phyloP scores from a whole-genome alignment of 176 grass and related monocot genomes.

The Bonia amplexicaulis region DNA sequence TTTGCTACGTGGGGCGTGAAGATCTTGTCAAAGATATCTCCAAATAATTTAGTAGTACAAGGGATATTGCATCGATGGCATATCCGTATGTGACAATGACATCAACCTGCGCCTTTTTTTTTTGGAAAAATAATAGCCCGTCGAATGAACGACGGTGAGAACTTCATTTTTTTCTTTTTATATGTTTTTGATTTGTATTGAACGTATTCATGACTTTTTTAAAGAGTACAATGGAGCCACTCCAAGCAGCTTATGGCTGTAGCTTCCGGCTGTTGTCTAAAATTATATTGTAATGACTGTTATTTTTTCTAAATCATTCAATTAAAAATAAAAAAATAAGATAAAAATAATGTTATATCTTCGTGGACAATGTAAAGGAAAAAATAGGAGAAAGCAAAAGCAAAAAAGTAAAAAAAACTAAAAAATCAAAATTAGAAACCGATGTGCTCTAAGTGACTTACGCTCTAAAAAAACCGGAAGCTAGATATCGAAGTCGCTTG shows the following conservation, averaged over 20 bases:
- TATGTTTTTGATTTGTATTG: background rate
- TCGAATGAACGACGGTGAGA: background rate
- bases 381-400: no score
- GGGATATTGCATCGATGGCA: background rate
- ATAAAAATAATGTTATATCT: no score
- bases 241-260: no score
- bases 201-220: background rate
- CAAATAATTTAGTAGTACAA: background rate
- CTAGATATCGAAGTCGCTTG: no score
- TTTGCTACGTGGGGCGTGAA: background rate
- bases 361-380: no score
- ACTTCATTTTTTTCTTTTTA: background rate
- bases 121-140: background rate
- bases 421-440: no score
- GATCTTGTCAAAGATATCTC: background rate
- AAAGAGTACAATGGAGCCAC: background rate
- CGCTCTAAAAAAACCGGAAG: no score
- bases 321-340: no score
- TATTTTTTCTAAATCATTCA: no score
- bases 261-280: no score
- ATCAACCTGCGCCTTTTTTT: background rate
- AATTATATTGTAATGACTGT: no score
- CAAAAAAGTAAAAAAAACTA: no score
- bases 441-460: fast-evolving
- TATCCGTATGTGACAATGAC: background rate